Evolutionary conservation across 2,329 filamentous ascomycete species (phyloP).

Genomic region (Colletotrichum sp.): DNA sequence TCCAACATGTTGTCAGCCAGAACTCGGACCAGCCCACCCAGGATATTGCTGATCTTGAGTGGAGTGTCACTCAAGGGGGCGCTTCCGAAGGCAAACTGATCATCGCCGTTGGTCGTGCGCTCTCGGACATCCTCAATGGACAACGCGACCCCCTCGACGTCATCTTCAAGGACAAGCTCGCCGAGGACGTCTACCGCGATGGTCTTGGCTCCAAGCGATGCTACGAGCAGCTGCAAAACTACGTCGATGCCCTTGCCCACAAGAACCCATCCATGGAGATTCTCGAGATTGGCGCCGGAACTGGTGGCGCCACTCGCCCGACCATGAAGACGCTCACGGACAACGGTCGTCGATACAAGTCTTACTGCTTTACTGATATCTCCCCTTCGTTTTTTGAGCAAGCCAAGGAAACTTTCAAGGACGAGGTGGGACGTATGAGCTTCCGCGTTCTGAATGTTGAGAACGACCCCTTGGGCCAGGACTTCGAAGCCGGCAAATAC

Average conservation of each 20-base stretch:
- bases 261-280: constrained; percentile 36
- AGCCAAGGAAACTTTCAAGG: constrained; percentile 29
- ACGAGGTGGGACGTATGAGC: constrained; percentile 26
- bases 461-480: constrained; percentile 29
- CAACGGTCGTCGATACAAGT: constrained; percentile 3
- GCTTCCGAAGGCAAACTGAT: constrained; percentile 25
- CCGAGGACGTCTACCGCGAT: constrained; percentile 26
- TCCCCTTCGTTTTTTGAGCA: constrained; percentile 40
- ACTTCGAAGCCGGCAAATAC: constrained; percentile 27
- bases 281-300: constrained; percentile 42
- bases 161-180: constrained; percentile 29
- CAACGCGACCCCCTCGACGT: constrained; percentile 31
- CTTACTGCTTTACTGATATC: constrained; percentile 44
- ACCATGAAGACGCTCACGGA: constrained; percentile 25
- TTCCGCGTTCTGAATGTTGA: constrained; percentile 40
- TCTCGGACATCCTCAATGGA: constrained; percentile 28
- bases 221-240: constrained; percentile 23
- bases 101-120: constrained; percentile 24
- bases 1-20: constrained; percentile 8
- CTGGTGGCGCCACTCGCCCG: constrained; percentile 32
- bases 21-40: background rate
- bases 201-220: constrained; percentile 23
- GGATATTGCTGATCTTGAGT: constrained; percentile 11
- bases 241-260: constrained; percentile 28
- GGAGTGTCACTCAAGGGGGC: background rate